A percentile compares a stretch with the other conserved stretches of the same genome.
Conservation (phyloP, 305 asterid species). For the Coffea humblotiana region DNA sequence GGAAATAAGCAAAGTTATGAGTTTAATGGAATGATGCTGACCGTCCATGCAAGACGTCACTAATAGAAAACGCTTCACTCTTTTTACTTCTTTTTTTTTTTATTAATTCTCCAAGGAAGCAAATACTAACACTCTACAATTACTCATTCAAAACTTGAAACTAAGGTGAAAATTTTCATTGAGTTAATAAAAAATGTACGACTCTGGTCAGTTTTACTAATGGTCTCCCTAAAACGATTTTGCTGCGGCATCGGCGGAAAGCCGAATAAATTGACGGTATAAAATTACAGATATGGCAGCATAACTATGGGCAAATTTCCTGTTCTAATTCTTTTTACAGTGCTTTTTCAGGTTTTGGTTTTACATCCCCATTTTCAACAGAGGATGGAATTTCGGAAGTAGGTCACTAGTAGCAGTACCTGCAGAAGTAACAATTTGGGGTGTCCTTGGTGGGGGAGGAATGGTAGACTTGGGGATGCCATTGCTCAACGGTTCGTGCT, state of each 20-base stretch:
- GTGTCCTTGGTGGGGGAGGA: constrained; percentile 33
- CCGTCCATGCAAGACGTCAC: background rate
- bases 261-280: constrained; percentile 41
- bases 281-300: constrained; percentile 50
- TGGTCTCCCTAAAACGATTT: constrained; percentile 23
- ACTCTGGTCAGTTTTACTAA: constrained; percentile 20
- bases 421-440: constrained; percentile 37
- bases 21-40: background rate
- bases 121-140: background rate
- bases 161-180: constrained; percentile 12
- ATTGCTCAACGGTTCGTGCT: constrained; percentile 46
- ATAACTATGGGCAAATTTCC: constrained; percentile 27
- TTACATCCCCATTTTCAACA: constrained; percentile 58
- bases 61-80: background rate
- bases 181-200: constrained; percentile 21
- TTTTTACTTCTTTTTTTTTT: too few species aligned
- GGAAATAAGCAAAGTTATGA: too few species aligned
- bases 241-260: constrained; percentile 42
- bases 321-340: constrained; percentile 40
- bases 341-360: constrained; percentile 42
- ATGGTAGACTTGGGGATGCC: constrained; percentile 40
- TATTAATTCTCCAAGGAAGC: too few species aligned
- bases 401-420: constrained; percentile 34
- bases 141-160: background rate
- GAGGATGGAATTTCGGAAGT: constrained; percentile 34